Percentiles rank a stretch among this genome's conserved stretches.
Conservation (phyloP, 306 rosid species). For the Lupinus albus region DNA sequence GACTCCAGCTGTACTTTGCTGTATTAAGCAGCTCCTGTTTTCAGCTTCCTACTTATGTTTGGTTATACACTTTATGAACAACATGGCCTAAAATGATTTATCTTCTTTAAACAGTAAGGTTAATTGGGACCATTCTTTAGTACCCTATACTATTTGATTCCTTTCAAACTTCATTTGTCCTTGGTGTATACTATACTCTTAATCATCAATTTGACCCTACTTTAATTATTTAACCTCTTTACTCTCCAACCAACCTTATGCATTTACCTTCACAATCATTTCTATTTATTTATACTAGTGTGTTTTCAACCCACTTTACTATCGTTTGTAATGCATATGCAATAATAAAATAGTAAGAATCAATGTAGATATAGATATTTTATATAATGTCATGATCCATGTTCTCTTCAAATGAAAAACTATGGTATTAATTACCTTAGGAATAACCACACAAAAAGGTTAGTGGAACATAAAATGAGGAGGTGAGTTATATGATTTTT, state of each 20-base stretch:
- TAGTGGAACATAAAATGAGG: too few species aligned
- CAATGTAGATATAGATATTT: too few species aligned
- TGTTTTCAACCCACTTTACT: too few species aligned
- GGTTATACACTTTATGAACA: conserved; percentile 32
- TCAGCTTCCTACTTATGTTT: conserved; percentile 28
- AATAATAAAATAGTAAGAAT: too few species aligned
- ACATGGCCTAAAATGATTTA: conserved; percentile 34
- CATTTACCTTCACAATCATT: too few species aligned
- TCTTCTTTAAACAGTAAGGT: conserved; percentile 29
- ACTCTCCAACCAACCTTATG: conserved; percentile 31
- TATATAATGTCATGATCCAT: too few species aligned
- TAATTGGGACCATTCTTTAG: conserved; percentile 41
- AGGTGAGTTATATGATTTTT: too few species aligned
- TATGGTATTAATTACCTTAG: too few species aligned
- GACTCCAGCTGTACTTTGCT: conserved; percentile 46
- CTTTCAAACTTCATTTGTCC: conserved; percentile 36
- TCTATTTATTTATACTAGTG: too few species aligned
- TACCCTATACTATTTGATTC: conserved; percentile 34
- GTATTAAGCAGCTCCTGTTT: conserved; percentile 36
- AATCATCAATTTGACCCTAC: conserved; percentile 37
- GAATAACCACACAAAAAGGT: too few species aligned
- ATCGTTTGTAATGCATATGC: too few species aligned
- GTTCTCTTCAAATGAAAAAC: too few species aligned
- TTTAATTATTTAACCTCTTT: conserved; percentile 41
- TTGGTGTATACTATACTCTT: conserved; percentile 22